Evolutionary conservation across 2,329 filamentous ascomycete species (phyloP).

Genomic region (Kalaharituber pfeilii): DNA sequence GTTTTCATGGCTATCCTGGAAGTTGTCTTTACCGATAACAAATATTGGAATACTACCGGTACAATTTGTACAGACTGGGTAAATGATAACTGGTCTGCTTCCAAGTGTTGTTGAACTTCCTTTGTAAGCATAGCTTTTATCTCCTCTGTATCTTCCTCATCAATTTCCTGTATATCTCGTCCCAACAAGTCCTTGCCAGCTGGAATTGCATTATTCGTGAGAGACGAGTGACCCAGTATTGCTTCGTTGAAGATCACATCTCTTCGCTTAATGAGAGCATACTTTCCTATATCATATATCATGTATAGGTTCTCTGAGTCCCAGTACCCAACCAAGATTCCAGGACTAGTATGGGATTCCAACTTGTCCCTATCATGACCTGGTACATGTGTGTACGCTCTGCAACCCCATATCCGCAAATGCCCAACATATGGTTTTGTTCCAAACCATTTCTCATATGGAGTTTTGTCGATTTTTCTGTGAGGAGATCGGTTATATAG

Average conservation of each 20-base stretch:
- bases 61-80: too few species aligned
- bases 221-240: background rate
- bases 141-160: too few species aligned
- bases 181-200: too few species aligned
- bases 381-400: background rate
- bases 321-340: background rate
- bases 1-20: too few species aligned
- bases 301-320: background rate
- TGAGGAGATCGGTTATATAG: background rate
- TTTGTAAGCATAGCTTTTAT: too few species aligned
- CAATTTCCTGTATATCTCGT: too few species aligned
- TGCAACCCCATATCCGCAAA: slow-evolving; percentile 1
- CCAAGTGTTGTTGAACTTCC: too few species aligned
- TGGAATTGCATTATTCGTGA: too few species aligned
- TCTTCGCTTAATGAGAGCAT: background rate
- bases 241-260: background rate
- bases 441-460: background rate
- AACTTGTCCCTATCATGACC: background rate
- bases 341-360: background rate
- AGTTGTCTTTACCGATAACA: too few species aligned
- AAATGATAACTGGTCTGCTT: too few species aligned
- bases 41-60: too few species aligned
- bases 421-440: background rate
- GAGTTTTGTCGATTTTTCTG: background rate
- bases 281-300: background rate